Conservation (phyloP, 2,329 filamentous ascomycete species). For the Colletotrichum nymphaeae region DNA sequence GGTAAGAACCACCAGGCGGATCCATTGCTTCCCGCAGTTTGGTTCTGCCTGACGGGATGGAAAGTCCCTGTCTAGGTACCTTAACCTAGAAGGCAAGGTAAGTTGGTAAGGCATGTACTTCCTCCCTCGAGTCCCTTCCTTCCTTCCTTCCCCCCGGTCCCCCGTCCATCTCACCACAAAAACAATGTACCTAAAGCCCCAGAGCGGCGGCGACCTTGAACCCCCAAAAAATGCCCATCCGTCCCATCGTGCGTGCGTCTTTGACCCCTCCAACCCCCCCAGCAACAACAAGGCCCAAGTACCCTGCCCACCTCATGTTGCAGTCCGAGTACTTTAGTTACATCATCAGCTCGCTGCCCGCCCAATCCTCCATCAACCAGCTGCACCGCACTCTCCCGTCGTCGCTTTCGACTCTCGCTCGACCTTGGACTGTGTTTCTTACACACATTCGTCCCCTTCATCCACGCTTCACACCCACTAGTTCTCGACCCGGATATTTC, state of each 20-base stretch:
- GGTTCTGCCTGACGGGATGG: constrained; percentile 7
- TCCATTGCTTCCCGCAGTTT: not conserved
- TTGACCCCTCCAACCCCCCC: constrained; percentile 30
- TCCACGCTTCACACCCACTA: constrained; percentile 19
- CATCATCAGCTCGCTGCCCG: constrained; percentile 29
- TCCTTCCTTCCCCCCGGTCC: too few species aligned
- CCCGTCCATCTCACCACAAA: not conserved
- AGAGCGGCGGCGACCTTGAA: not conserved
- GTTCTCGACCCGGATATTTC: not conserved
- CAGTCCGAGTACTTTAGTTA: constrained; percentile 34
- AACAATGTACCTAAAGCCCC: not conserved
- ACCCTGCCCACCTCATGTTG: constrained; percentile 18
- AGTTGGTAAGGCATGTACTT: not conserved
- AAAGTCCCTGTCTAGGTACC: not conserved
- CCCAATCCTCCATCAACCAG: constrained; percentile 5
- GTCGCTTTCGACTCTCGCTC: not conserved
- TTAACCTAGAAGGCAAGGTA: too few species aligned
- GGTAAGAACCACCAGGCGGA: not conserved
- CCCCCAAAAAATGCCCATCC: not conserved
- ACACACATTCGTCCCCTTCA: not conserved
- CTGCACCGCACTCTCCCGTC: not conserved
- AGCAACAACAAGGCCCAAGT: constrained; percentile 18
- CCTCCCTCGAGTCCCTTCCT: too few species aligned
- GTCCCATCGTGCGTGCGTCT: not conserved
- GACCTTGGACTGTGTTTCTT: not conserved